Base-by-base conservation (phyloP, 306 rosid species). In the Morella rubra region DNA sequence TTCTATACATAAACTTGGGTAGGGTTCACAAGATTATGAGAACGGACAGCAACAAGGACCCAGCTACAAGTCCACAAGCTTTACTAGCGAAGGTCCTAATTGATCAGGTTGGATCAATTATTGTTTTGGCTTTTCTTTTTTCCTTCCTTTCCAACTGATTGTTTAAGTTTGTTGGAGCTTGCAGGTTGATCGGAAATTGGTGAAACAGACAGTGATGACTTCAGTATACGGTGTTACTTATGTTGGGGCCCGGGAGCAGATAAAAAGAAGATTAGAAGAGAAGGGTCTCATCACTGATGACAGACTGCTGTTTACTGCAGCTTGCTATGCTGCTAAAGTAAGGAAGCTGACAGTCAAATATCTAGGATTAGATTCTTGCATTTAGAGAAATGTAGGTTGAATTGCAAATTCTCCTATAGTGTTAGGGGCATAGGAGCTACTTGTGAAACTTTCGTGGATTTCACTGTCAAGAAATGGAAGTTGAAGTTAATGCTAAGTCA, bases 201-300 rank as follows among this genome's bases (percentile, higher is more conserved):
- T 93, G 72, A 93, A 90, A 67, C 96, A 93, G 79, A 93, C 96
- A 15, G 96, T 93, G 76, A 93, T 93, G 97, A 93, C 96, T 80
- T 93, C 97, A 73, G 96, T 93, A 20, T 93, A 90, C 80, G 97
- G 96, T 69, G 97, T 93, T 67, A 90, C 97, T 46, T 93, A 73
- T 69, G 85, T 93, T 84, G 97, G 97, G 83, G 97, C 96, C 5
- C 91, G 93, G 20, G 93, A 93, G 66, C 97, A 93, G 81, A 93
- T 93, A 78, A 93, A 87, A 78, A 86, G 77, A 89, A 93, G 97
- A 86, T 82, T 93, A 72, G 86, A 83, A 84, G 97, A 93, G 85
- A 93, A 93, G 80, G 91, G 93, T 72, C 80, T 89, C 69, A 89
- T 90, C 59, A 76, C 88, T 53, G 97, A 93, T 82, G 96, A 90